phyloP scores from a whole-genome alignment of 1,284 basidiomycete genomes.

The Erythrobasidium hasegawianum region DNA sequence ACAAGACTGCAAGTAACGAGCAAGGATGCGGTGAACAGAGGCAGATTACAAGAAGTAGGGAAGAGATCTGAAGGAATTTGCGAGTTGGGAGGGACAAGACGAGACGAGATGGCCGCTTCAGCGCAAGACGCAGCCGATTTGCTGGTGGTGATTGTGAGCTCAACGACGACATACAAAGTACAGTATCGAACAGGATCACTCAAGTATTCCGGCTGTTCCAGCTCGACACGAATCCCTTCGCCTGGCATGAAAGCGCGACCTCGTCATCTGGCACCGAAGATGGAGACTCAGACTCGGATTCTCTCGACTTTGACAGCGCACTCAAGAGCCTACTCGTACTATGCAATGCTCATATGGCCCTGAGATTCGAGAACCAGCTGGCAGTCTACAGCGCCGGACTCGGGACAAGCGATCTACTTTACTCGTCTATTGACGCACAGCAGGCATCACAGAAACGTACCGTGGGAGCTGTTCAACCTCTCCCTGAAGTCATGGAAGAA shows the following conservation, averaged over 20 bases:
- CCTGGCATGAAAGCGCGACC: conserved; percentile 40
- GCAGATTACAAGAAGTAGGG: no score
- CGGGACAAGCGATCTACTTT: conserved; percentile 68
- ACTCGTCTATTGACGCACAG: conserved; percentile 59
- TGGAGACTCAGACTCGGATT: no score
- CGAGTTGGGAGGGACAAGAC: no score
- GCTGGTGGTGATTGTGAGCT: conserved; percentile 38
- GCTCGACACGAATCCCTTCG: conserved; percentile 46
- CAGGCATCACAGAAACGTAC: conserved; percentile 5
- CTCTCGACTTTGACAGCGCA: conserved; percentile 42
- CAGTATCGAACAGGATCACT: no score
- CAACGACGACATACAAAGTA: no score
- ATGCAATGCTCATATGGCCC: conserved; percentile 85
- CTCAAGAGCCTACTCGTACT: conserved; percentile 68
- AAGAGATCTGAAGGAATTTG: no score
- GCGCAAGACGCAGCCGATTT: conserved; percentile 33
- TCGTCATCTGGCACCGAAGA: background rate
- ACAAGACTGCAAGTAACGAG: no score
- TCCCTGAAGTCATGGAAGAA: conserved; percentile 8
- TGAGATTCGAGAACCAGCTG: conserved; percentile 84
- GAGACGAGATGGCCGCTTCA: conserved; percentile 14
- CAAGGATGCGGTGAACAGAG: conserved; percentile 5
- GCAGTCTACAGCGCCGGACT: conserved; percentile 86
- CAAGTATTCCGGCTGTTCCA: no score
- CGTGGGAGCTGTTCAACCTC: conserved; percentile 16